These are phyloP conservation scores for Orychophragmus violaceus DNA, from an alignment of 345 rosid genomes.

Conservation along the genomic window DNA sequence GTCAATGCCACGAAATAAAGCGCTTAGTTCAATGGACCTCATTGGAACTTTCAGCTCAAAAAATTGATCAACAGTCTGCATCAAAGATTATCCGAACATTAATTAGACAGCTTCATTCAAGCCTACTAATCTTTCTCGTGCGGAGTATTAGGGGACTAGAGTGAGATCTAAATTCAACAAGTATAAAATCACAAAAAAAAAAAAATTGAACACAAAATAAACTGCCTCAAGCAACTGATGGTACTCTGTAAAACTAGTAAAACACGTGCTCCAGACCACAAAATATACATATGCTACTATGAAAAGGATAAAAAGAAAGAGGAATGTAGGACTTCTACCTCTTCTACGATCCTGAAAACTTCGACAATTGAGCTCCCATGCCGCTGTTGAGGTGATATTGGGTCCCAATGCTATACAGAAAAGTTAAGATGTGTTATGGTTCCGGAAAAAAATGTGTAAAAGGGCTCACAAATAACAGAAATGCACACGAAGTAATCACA, in stretches of 20 bases:
- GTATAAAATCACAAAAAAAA: background rate
- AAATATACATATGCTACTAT: background rate
- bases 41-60: slow-evolving; percentile 82
- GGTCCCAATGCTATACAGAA: slow-evolving; percentile 73
- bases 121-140: background rate
- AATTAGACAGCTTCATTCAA: slow-evolving; percentile 5
- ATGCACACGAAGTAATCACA: background rate
- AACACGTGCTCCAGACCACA: background rate
- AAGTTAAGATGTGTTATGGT: background rate
- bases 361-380: slow-evolving; percentile 95
- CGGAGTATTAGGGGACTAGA: background rate
- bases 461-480: background rate
- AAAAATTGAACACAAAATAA: background rate
- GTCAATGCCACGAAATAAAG: slow-evolving; percentile 79
- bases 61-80: slow-evolving; percentile 98
- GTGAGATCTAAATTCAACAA: background rate
- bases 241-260: background rate
- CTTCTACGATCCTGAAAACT: slow-evolving; percentile 95
- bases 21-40: slow-evolving; percentile 67
- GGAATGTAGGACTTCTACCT: slow-evolving; percentile 43
- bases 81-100: slow-evolving; percentile 17
- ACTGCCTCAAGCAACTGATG: background rate
- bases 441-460: background rate
- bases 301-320: background rate
- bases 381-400: slow-evolving; percentile 90